Conservation (phyloP, 805 yeast species). For the Lachancea fermentati region DNA sequence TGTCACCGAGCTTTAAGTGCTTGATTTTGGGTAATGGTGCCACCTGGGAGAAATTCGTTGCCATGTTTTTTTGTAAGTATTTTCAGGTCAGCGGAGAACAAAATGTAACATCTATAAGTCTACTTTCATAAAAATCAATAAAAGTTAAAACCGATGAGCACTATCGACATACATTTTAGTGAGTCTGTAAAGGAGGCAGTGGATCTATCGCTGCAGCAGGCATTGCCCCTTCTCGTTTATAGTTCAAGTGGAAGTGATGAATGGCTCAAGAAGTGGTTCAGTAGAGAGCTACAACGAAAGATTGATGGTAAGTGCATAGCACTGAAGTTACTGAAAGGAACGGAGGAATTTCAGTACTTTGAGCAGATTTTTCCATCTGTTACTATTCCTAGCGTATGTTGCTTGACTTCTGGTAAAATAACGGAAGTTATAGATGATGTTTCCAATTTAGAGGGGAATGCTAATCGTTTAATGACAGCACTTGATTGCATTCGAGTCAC, state of each 20-base stretch:
- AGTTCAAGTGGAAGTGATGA: conserved; percentile 27
- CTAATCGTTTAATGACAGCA: neutral
- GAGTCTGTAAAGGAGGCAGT: conserved; percentile 37
- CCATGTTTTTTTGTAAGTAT: conserved; percentile 1
- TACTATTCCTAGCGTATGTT: conserved; percentile 49
- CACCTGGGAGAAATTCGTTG: conserved; percentile 38
- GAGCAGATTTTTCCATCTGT: conserved; percentile 50
- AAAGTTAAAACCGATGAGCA: conserved; percentile 9
- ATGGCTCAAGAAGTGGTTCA: conserved; percentile 27
- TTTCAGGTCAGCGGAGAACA: neutral
- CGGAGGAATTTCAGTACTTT: conserved; percentile 43
- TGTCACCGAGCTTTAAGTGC: conserved; percentile 42
- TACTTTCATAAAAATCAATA: neutral
- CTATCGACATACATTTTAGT: conserved; percentile 17
- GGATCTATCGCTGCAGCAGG: conserved; percentile 32
- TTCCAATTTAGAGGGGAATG: neutral
- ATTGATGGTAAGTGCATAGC: conserved; percentile 31
- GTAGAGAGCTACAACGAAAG: conserved; percentile 13
- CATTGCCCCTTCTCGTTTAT: conserved; percentile 38
- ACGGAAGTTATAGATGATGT: conserved; percentile 39
- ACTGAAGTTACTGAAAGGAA: conserved; percentile 36
- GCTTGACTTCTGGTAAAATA: conserved; percentile 45
- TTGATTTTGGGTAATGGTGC: conserved; percentile 40
- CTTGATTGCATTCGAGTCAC: conserved; percentile 7
- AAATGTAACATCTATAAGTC: conserved; percentile 8